Conservation (phyloP, 1,284 basidiomycete genomes). For the Cystobasidium slooffiae region DNA sequence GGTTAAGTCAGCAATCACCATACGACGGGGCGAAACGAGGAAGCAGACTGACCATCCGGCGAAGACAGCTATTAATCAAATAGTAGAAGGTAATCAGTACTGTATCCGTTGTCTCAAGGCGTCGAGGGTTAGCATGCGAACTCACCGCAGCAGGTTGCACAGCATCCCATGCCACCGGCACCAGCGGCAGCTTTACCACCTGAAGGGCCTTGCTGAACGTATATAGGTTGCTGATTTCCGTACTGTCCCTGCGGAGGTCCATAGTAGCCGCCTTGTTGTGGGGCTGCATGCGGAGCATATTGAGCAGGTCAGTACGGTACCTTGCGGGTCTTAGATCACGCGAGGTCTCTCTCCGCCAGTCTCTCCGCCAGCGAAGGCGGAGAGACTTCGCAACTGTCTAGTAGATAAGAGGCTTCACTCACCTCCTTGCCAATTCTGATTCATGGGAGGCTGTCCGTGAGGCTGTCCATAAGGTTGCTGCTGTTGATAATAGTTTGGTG, state of each 20-base stretch:
- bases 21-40: not conserved
- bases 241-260: constrained; percentile 9
- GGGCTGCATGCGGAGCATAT: no score
- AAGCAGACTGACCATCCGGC: constrained; percentile 22
- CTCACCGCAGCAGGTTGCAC: constrained; percentile 27
- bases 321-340: no score
- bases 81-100: not conserved
- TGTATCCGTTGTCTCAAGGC: not conserved
- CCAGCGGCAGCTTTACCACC: not conserved
- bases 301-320: no score
- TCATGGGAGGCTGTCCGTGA: constrained; percentile 18
- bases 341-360: no score
- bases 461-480: not conserved
- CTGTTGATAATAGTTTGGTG: no score
- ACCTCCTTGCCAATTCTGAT: constrained; percentile 1
- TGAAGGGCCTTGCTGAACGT: constrained; percentile 21
- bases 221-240: constrained; percentile 10
- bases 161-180: constrained; percentile 33
- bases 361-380: no score
- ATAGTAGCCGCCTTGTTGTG: constrained; percentile 19
- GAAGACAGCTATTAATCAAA: constrained; percentile 3
- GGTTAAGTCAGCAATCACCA: not conserved
- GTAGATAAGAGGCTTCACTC: no score
- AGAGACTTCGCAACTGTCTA: no score
- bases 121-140: not conserved